Evolutionary conservation across 108 stramenopile genomes (phyloP), one percentile per base, ranked within the genome.

Genomic region (Nannochloropsis gaditana): DNA sequence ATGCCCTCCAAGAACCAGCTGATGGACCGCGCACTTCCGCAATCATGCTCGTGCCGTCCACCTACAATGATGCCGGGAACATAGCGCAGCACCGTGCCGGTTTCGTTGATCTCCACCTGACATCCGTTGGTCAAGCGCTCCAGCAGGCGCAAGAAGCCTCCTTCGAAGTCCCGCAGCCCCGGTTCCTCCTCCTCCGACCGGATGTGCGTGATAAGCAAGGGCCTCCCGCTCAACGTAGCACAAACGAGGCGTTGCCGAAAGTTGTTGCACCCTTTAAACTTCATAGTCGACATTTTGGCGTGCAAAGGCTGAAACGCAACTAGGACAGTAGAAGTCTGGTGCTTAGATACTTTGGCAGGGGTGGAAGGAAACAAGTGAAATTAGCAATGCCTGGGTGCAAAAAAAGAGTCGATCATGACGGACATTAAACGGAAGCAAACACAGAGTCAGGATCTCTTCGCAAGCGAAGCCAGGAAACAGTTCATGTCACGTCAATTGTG

Each of bases 1-100:
- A 99, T 93, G 79, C 95, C 99, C 86, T 99, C 97, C 45, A 99
- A 85, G 85, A 96, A 99, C 97, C 97, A 99, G 17, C 97, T 97
- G 45, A 98, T 92, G 9, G 80, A 93, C 91, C 85, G 94, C 80
- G 45, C 91, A 82, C 31, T 94, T 89, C 87, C 89, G 92, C 98
- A 98, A 73, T 93, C 93, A 90, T 99, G 97, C 59, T 92, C 90
- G 9, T 95, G 84, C 5, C 90, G 86, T 31, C 99, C 99, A 10
- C 98, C 98, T 81, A 93, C 73, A 85, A 99, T 84, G 44, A 96
- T 91, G 42, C 99, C 99, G 9, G 99, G 99, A 43, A 88, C 87
- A 84, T 97, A 97, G 79, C 94, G 87, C 6, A 99, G 87, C 84
- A 94, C 93, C 41, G 99, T 98, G 41, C 99, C 99, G 1, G 99